Base-by-base conservation (phyloP, 257 asterid genomes). In the Nicotiana tomentosiformis region DNA sequence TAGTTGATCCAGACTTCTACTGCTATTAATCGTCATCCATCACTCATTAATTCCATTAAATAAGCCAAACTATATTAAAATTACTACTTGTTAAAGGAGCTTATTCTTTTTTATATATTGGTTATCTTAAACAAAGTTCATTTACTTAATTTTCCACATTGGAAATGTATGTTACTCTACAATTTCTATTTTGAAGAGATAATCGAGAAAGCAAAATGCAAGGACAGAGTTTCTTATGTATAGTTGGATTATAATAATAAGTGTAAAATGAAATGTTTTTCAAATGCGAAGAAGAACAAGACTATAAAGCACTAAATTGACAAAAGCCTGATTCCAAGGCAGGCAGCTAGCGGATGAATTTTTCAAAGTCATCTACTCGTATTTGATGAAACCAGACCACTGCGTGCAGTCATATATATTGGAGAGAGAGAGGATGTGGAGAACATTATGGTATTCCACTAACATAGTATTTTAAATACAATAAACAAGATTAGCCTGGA, bases 291-390 rank as follows among this genome's bases (percentile, higher is more conserved):
- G 60, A 78, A 55, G 65, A 60, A 62, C 67, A 67, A 85, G 49
- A 55, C 49, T 3, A 58, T 68, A 51, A 82, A 84, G 51, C 74
- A 81, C 65, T 55, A 77, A 84, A 55, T 81, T 81, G 84, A 74
- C 84, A 74, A 84, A 76, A 83, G 58, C 57, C 77, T 83, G 68
- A 35, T 68, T 85, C 88, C 86, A 85, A 66, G 39, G 46, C 70
- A 55, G 6, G 78, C 58, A 39, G 81, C 26, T 57, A 70, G 65
- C 33, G 10, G 77, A 23, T 20, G 69, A 82, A 77, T 67, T 82
- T 77, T 60, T 68, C 83, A 68, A 82, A 66, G 64, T 23, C 43
- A 46, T 39, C 39, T 33, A 18, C 51, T 30, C 46, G 14, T 64
- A 30, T 15, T 76, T 76, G 80, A 76, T 76, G 62, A 76, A 76